phyloP scores from a whole-genome alignment of 768 basidiomycete species.

The Rubroboletus pulcherrimus region DNA sequence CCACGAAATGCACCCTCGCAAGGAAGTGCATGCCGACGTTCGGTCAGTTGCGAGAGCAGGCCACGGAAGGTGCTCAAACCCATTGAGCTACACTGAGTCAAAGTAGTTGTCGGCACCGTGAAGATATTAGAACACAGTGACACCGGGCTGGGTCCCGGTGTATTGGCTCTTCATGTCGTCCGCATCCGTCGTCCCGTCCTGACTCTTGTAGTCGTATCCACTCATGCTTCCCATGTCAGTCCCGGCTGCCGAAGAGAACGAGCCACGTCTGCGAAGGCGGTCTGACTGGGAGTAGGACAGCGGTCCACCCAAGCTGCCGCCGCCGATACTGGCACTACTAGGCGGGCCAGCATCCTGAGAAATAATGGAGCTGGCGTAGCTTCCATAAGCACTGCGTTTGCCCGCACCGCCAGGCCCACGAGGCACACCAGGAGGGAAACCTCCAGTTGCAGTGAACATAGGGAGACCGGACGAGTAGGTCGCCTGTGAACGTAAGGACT shows the following conservation, averaged over 20 bases:
- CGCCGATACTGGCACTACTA: conserved; percentile 55
- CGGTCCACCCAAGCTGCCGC: conserved; percentile 43
- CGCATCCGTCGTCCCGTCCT: conserved; percentile 73
- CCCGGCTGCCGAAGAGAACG: conserved; percentile 73
- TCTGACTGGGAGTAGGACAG: conserved; percentile 92
- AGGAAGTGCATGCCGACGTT: conserved; percentile 8
- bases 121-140: conserved; percentile 70
- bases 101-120: neutral
- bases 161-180: conserved; percentile 92
- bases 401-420: conserved; percentile 55
- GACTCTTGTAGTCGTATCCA: conserved; percentile 82
- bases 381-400: conserved; percentile 72
- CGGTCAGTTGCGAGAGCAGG: conserved; percentile 2
- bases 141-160: conserved; percentile 76
- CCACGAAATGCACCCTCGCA: conserved; percentile 6
- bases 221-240: conserved; percentile 76
- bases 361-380: conserved; percentile 88
- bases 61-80: conserved; percentile 12
- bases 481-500: conserved; percentile 94
- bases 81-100: conserved; percentile 9
- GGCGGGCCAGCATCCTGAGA: conserved; percentile 84
- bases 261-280: conserved; percentile 71
- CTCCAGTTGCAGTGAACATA: conserved; percentile 68
- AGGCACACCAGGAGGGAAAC: conserved; percentile 64
- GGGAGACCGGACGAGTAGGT: conserved; percentile 92